Conservation (phyloP, 192 early-diverging fungal species). For the Jimgerdemannia lactiflua region DNA sequence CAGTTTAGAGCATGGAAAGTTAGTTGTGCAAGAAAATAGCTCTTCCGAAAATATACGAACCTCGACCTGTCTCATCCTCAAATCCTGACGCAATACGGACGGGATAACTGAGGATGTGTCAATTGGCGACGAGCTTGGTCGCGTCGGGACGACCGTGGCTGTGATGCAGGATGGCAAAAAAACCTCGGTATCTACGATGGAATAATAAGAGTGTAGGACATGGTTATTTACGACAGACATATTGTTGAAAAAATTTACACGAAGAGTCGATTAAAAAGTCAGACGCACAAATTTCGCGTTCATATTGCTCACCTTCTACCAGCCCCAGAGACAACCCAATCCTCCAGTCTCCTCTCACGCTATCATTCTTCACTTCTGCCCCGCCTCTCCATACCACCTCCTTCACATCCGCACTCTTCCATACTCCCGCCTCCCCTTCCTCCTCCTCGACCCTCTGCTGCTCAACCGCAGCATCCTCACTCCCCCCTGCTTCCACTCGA, state of each 20-base stretch:
- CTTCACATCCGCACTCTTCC: not conserved
- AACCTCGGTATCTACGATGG: not conserved
- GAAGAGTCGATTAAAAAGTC: too few relatives aligned
- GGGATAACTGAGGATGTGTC: not conserved
- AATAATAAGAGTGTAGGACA: not conserved
- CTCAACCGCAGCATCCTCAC: not conserved
- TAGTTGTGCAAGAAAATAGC: too few relatives aligned
- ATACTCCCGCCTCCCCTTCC: not conserved
- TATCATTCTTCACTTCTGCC: not conserved
- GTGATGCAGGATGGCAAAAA: not conserved
- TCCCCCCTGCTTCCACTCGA: not conserved
- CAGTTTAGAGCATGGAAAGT: too few relatives aligned
- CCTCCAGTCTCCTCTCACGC: not conserved
- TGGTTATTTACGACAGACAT: too few relatives aligned
- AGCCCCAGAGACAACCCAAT: not conserved
- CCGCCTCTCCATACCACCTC: not conserved
- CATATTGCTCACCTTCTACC: not conserved
- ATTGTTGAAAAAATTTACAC: too few relatives aligned
- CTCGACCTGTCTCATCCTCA: not conserved
- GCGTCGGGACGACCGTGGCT: not conserved
- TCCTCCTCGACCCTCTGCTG: not conserved
- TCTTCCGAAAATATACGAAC: too few relatives aligned
- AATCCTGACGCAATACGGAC: not conserved
- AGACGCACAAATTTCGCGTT: not conserved
- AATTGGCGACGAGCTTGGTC: not conserved